These are phyloP conservation scores for Lasiosphaeris hirsuta DNA, from an alignment of 495 filamentous ascomycete species.

Conservation along the genomic window DNA sequence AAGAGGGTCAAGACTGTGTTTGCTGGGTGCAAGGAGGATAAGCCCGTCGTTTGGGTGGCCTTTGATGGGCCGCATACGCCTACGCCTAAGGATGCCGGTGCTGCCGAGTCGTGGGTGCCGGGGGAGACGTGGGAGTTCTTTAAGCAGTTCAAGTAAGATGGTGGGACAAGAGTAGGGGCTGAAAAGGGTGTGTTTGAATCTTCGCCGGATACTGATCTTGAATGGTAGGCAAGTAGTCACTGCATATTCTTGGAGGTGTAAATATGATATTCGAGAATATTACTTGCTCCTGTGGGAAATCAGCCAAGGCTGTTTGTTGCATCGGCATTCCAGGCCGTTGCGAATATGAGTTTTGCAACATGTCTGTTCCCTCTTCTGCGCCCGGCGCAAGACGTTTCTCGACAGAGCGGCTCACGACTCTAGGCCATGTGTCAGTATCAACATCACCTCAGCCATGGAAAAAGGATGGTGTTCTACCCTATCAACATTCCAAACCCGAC, in stretches of 20 bases:
- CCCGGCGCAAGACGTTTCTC: conserved; percentile 25
- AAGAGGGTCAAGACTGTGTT: conserved; percentile 29
- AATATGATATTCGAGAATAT: no score
- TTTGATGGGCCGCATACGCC: conserved; percentile 28
- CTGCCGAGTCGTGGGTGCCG: conserved; percentile 23
- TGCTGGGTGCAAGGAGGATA: conserved; percentile 24
- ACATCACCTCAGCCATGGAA: no score
- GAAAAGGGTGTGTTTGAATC: no score
- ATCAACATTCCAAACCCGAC: no score
- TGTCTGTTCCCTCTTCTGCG: conserved; percentile 24
- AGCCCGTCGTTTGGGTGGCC: conserved; percentile 29
- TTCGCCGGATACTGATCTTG: no score
- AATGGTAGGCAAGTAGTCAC: no score
- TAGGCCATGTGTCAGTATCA: background rate
- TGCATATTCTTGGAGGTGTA: no score
- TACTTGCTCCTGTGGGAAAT: no score
- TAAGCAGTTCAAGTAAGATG: conserved; percentile 9
- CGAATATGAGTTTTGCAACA: conserved; percentile 40
- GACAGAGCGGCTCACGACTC: conserved; percentile 6
- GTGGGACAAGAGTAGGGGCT: no score
- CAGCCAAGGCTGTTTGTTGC: conserved; percentile 42
- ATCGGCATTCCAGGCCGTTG: conserved; percentile 40
- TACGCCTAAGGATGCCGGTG: conserved; percentile 19
- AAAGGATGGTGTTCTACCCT: no score
- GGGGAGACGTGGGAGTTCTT: conserved; percentile 33